Evolutionary conservation across 768 basidiomycete species (phyloP).

Genomic region (Lyophyllum decastes): DNA sequence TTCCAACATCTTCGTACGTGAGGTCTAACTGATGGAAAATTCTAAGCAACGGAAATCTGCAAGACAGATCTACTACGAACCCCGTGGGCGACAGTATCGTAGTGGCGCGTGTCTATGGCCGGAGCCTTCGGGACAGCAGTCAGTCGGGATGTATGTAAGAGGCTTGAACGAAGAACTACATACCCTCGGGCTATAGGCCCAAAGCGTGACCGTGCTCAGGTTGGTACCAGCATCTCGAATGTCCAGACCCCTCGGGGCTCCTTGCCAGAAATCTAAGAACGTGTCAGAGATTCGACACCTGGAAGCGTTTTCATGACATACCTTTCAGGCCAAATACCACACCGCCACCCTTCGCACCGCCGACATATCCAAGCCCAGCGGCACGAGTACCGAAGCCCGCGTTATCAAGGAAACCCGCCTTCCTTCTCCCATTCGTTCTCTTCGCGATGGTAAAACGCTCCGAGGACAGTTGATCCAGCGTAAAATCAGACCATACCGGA

Average conservation of each 20-base stretch:
- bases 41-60: not conserved
- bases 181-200: constrained; percentile 39
- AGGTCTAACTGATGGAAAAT: constrained; percentile 30
- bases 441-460: constrained; percentile 32
- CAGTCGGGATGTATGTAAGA: not conserved
- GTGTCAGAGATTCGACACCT: not conserved
- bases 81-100: constrained; percentile 38
- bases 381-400: constrained; percentile 36
- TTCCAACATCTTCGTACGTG: constrained; percentile 39
- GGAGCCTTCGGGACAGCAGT: constrained; percentile 21
- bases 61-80: constrained; percentile 16
- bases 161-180: not conserved
- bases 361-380: constrained; percentile 36
- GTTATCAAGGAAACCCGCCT: constrained; percentile 28
- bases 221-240: constrained; percentile 32
- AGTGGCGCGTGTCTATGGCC: constrained; percentile 39
- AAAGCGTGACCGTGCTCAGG: constrained; percentile 30
- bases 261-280: constrained; percentile 39
- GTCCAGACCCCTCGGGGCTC: constrained; percentile 34
- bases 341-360: constrained; percentile 35
- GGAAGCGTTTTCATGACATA: constrained; percentile 5
- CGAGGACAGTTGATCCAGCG: constrained; percentile 35
- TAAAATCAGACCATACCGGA: constrained; percentile 36
- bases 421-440: constrained; percentile 28
- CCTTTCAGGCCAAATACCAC: constrained; percentile 36